Conservation (phyloP, 1,284 basidiomycete species). For the Ustilago tritici region DNA sequence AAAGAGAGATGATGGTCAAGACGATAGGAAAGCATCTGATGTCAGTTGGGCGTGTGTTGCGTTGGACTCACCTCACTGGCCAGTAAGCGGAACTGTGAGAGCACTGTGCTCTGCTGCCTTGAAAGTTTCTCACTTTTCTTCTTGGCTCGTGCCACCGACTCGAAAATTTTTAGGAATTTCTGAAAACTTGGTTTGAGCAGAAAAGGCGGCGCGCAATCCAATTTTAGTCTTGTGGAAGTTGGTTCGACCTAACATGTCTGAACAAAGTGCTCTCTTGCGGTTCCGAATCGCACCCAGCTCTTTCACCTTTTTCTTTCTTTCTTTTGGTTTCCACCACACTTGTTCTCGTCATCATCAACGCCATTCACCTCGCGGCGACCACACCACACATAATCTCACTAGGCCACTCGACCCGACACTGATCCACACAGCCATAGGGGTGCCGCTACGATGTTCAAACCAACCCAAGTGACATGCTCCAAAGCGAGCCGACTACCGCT, state of each 20-base stretch:
- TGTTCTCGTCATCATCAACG: slow-evolving; percentile 9
- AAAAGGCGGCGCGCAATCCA: neutral
- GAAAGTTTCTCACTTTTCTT: neutral
- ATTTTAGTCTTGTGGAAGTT: neutral
- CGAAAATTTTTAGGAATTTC: slow-evolving; percentile 15
- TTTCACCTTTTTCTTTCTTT: slow-evolving; percentile 15
- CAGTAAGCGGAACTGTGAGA: neutral
- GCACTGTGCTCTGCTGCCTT: slow-evolving; percentile 5
- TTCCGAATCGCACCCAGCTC: slow-evolving; percentile 24
- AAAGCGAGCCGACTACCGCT: slow-evolving; percentile 68
- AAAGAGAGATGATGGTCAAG: slow-evolving; percentile 20
- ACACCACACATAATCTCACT: neutral
- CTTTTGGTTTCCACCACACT: slow-evolving; percentile 12
- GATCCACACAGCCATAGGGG: neutral
- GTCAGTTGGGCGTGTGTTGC: slow-evolving; percentile 13
- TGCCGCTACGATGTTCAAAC: slow-evolving; percentile 52
- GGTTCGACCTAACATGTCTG: no score
- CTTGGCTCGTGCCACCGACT: slow-evolving; percentile 13
- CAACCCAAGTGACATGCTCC: slow-evolving; percentile 54
- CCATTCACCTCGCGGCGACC: neutral
- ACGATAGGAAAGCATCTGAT: neutral
- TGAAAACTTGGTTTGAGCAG: neutral
- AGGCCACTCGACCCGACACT: no score
- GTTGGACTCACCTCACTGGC: neutral
- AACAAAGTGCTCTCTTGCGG: slow-evolving; percentile 4